Conservation (phyloP, 164 flowering plant genomes). For the Kalanchoe fedtschenkoi region DNA sequence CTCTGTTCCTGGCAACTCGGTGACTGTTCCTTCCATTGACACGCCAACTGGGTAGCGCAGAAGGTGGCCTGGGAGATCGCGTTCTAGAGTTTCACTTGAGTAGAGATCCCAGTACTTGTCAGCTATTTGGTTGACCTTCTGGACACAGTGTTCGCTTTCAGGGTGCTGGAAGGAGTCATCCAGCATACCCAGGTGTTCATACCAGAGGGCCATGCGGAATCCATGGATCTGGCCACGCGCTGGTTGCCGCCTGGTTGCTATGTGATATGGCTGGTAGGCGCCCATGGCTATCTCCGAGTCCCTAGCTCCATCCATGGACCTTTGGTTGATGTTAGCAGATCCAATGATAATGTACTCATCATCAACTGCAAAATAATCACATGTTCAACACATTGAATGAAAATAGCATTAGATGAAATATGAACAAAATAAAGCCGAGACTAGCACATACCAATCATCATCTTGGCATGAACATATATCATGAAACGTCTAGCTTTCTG, state of each 20-base stretch:
- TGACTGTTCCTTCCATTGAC: slow-evolving; percentile 18
- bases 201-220: slow-evolving; percentile 55
- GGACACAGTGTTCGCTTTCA: slow-evolving; percentile 30
- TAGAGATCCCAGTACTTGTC: slow-evolving; percentile 38
- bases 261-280: slow-evolving; percentile 50
- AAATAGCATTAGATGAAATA: neutral
- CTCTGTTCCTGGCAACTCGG: slow-evolving; percentile 20
- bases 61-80: slow-evolving; percentile 44
- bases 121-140: slow-evolving; percentile 29
- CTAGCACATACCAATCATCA: slow-evolving; percentile 54
- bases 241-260: slow-evolving; percentile 13
- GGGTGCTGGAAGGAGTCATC: slow-evolving; percentile 23
- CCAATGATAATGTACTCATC: slow-evolving; percentile 75
- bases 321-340: slow-evolving; percentile 74
- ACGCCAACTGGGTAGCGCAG: slow-evolving; percentile 49
- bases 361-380: slow-evolving; percentile 36
- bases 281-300: slow-evolving; percentile 82
- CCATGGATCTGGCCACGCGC: slow-evolving; percentile 43
- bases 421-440: neutral
- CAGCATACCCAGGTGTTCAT: slow-evolving; percentile 35
- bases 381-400: neutral
- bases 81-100: slow-evolving; percentile 12
- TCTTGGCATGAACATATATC: slow-evolving; percentile 67
- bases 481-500: slow-evolving; percentile 55
- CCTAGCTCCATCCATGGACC: slow-evolving; percentile 65